Base-by-base conservation (phyloP, 192 early-diverging fungal genomes). In the Coemansia guatemalensis region DNA sequence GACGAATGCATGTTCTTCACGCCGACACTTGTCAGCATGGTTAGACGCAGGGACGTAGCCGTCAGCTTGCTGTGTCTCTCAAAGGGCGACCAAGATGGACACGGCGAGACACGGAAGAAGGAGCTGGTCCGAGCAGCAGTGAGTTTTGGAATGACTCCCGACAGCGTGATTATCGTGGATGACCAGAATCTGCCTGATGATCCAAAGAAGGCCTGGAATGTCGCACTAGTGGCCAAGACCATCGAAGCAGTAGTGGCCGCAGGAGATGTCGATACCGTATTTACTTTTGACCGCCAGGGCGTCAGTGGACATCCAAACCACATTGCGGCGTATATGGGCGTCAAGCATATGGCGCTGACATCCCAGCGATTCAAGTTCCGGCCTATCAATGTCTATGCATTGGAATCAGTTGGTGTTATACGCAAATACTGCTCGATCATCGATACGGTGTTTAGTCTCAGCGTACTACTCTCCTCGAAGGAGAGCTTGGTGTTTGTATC, bases 1-100 rank as follows among this genome's bases (percentile, higher is more conserved):
- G 96, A 98, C 74, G 96, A 98, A 65, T 94, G 92, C 84, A 96
- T 97, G 94, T 98, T 98, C 79, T 98, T 98, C 82, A 85, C 86
- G 12, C 95, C 95, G 0, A 91, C 91, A 8, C 62, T 95, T 1
- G 65, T 85, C 32, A 71, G 68, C 48, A 62, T 95, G 51, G 69
- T 68, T 11, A 75, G 67, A 32, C 64, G 73, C 20, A 69, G 72
- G 20, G 84, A 82, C 48, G 83, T 84, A 21, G 81, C 84, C 7
- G 73, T 97, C 26, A 82, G 84, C 21, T 81, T 95, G 6, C 73
- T 98, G 39, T 97, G 94, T 73, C 81, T 96, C 62, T 93, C 93
- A 6, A 88, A 84, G 62, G 96, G 95, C 84, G 81, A 85, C 50
- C 62, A 60, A 25, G 83, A 82, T 29, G 58, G 79, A 4, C 51